A percentile compares a stretch with the other conserved stretches of the same genome.
phyloP scores from a whole-genome alignment of 805 yeast genomes.

The Candida boleticola region DNA sequence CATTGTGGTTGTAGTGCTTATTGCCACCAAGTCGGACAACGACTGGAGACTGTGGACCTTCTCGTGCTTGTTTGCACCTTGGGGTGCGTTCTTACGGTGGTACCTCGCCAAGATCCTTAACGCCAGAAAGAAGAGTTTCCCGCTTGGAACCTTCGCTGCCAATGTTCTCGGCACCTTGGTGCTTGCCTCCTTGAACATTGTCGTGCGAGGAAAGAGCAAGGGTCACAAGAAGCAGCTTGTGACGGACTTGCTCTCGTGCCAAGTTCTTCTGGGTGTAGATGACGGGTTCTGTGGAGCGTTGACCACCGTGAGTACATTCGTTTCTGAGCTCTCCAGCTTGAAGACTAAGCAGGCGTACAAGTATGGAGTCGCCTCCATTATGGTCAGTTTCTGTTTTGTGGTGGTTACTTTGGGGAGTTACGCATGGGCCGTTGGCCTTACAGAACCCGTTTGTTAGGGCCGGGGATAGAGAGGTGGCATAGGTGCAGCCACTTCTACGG shows the following conservation, averaged over 20 bases:
- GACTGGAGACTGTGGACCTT: slow-evolving; percentile 71
- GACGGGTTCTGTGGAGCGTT: slow-evolving; percentile 72
- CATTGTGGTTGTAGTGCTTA: slow-evolving; percentile 41
- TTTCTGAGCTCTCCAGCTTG: slow-evolving; percentile 54
- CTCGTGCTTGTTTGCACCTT: slow-evolving; percentile 63
- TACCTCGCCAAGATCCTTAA: slow-evolving; percentile 53
- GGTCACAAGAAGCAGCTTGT: slow-evolving; percentile 12
- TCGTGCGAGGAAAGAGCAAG: slow-evolving; percentile 45
- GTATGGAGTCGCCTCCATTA: slow-evolving; percentile 52
- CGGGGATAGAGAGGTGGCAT: too few species aligned
- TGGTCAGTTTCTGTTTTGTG: slow-evolving; percentile 45
- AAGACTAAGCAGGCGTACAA: slow-evolving; percentile 35
- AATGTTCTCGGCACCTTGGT: slow-evolving; percentile 49
- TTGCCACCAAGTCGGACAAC: slow-evolving; percentile 29
- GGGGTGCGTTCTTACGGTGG: slow-evolving; percentile 63
- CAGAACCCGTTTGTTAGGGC: slow-evolving; percentile 18
- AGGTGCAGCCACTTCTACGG: too few species aligned
- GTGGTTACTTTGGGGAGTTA: slow-evolving; percentile 69
- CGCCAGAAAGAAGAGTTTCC: slow-evolving; percentile 42
- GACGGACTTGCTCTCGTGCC: slow-evolving; percentile 38
- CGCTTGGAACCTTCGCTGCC: slow-evolving; percentile 49
- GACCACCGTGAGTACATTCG: slow-evolving; percentile 76
- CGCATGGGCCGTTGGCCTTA: slow-evolving; percentile 61
- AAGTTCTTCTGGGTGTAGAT: slow-evolving; percentile 50
- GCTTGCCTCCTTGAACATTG: slow-evolving; percentile 42